Percentiles rank a stretch among this genome's conserved stretches.
These are phyloP conservation scores for Prunus fruticosa DNA, from an alignment of 306 rosid genomes.

Conservation along the genomic window DNA sequence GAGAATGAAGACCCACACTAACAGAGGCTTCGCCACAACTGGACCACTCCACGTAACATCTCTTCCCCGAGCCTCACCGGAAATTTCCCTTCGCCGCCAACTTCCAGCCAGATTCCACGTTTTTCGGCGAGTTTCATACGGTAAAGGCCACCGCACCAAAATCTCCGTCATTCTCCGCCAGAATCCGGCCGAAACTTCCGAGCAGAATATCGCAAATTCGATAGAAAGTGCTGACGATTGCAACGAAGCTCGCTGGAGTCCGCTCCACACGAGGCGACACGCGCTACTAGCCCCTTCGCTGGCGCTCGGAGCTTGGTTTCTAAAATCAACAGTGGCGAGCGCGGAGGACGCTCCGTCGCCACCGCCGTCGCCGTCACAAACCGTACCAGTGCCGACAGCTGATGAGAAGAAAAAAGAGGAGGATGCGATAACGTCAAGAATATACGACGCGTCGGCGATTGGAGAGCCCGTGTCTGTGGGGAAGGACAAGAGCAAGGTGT, in stretches of 20 bases:
- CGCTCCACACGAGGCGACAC: conserved; percentile 43
- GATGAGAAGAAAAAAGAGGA: conserved; percentile 41
- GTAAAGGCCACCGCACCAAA: conserved; percentile 30
- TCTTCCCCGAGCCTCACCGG: conserved; percentile 25
- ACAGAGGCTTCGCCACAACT: conserved; percentile 33
- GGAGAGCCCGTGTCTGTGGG: conserved; percentile 95
- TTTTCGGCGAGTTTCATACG: conserved; percentile 23
- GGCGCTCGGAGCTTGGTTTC: conserved; percentile 55
- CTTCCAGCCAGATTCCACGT: conserved; percentile 10
- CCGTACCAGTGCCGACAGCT: conserved; percentile 18
- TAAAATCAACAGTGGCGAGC: conserved; percentile 48
- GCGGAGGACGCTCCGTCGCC: conserved; percentile 50
- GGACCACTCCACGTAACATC: conserved; percentile 29
- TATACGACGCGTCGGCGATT: conserved; percentile 81
- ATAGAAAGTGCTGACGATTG: not conserved
- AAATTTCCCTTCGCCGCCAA: conserved; percentile 7
- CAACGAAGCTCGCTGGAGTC: conserved; percentile 6
- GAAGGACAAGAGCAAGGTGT: conserved; percentile 75
- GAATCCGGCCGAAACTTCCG: conserved; percentile 16
- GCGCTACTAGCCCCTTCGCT: conserved; percentile 61
- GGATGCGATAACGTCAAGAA: conserved; percentile 73
- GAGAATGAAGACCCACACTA: conserved; percentile 54
- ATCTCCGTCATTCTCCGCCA: conserved; percentile 30
- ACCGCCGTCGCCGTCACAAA: not conserved
- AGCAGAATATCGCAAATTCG: not conserved